Evolutionary conservation across 164 flowering plant genomes (phyloP).

Genomic region (Protea cynaroides): DNA sequence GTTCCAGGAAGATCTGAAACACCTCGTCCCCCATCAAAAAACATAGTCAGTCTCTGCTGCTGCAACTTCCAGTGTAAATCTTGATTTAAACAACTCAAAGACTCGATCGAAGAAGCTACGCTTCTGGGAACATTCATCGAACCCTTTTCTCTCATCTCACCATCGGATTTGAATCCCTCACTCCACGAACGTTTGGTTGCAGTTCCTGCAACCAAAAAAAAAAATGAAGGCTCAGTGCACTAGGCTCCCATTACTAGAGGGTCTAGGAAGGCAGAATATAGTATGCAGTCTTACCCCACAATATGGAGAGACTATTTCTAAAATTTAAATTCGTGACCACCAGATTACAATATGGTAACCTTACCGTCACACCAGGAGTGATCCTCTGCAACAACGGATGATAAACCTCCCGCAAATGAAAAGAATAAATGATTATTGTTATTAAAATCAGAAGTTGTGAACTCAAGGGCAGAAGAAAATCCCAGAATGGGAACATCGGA

Average conservation of each 20-base stretch:
- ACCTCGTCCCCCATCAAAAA: conserved; percentile 27
- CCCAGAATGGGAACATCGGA: conserved; percentile 34
- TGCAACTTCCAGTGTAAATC: conserved; percentile 86
- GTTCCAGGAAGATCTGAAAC: conserved; percentile 10
- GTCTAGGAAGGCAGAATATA: conserved; percentile 22
- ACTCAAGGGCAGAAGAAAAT: conserved; percentile 50
- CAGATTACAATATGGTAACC: no score
- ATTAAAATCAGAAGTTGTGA: no score
- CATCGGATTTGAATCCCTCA: conserved; percentile 5
- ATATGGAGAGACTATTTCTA: no score
- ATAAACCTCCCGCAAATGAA: conserved; percentile 24
- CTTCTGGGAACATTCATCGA: conserved; percentile 22
- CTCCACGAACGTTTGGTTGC: no score
- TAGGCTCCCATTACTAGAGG: conserved; percentile 12
- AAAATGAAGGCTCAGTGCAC: no score
- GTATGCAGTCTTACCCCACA: no score
- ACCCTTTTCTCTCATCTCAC: conserved; percentile 25
- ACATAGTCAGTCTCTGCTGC: conserved; percentile 61
- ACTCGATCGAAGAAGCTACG: conserved; percentile 66
- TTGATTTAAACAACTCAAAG: conserved; percentile 71
- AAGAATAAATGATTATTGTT: no score
- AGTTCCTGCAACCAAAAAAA: no score
- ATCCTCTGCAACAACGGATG: no score
- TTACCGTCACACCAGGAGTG: conserved; percentile 21
- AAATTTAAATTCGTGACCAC: no score